These are phyloP conservation scores for Oldenlandia corymbosa DNA, from an alignment of 257 asterid species.

Conservation along the genomic window DNA sequence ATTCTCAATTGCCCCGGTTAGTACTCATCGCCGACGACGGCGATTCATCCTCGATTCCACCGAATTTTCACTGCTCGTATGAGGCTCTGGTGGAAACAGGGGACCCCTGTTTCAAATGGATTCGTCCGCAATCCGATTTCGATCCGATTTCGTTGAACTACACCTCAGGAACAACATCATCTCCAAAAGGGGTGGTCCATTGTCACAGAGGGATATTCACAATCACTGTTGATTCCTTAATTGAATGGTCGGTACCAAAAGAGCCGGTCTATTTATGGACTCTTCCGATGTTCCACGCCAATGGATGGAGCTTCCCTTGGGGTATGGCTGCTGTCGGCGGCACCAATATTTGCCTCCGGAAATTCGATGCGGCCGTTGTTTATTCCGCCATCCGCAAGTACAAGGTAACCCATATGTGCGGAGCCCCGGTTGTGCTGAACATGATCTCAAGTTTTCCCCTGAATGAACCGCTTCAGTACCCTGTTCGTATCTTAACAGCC, in stretches of 20 bases:
- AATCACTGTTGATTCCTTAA: constrained; percentile 44
- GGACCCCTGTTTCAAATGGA: constrained; percentile 50
- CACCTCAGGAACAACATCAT: constrained; percentile 83
- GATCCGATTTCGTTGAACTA: constrained; percentile 57
- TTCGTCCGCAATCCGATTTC: constrained; percentile 47
- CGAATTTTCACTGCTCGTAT: constrained; percentile 7
- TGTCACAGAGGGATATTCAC: constrained; percentile 60
- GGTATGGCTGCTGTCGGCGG: constrained; percentile 81
- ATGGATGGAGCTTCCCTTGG: constrained; percentile 88
- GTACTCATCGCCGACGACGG: constrained; percentile 32
- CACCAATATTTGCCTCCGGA: constrained; percentile 56
- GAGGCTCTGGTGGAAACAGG: constrained; percentile 27
- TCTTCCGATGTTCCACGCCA: constrained; percentile 87
- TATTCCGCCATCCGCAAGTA: constrained; percentile 34
- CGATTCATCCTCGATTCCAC: not conserved
- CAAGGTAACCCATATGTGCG: constrained; percentile 77
- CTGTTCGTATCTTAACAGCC: constrained; percentile 53
- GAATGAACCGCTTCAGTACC: constrained; percentile 20
- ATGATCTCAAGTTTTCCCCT: constrained; percentile 41
- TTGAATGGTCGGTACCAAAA: constrained; percentile 59
- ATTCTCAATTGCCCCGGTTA: constrained; percentile 32
- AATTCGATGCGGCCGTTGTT: constrained; percentile 43
- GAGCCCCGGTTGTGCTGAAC: constrained; percentile 81
- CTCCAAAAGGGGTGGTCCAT: constrained; percentile 79
- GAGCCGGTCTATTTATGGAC: constrained; percentile 77